Evolutionary conservation across 352 stramenopile species (phyloP), one percentile per base, ranked within the genome.

Genomic region (Thraustochytrium sp.): DNA sequence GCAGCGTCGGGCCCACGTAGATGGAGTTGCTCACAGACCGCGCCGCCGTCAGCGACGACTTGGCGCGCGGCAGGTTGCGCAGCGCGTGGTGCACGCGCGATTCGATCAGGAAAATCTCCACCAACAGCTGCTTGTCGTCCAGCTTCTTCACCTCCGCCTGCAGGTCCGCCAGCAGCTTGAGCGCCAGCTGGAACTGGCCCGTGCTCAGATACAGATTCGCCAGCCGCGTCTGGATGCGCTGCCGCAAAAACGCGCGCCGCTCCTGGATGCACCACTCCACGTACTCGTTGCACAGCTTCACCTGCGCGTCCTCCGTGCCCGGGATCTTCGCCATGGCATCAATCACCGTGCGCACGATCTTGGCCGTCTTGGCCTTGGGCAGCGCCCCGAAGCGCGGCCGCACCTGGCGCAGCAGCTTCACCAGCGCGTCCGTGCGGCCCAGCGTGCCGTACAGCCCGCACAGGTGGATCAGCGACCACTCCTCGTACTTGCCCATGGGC

Each of bases 61-160:
- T 95, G 73, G 93, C 90, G 89, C 99, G 99, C 51, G 97, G 94
- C 26, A 99, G 88, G 85, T 99, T 98, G 26, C 94, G 93, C 40
- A 99, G 89, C 21, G 94, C 95, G 87, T 99, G 96, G 87, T 99
- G 95, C 84, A 99, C 92, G 85, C 98, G 97, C 63, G 92, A 93
- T 89, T 99, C 97, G 34, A 98, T 92, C 36, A 99, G 88, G 89
- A 99, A 96, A 51, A 98, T 98, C 87, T 99, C 97, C 29, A 99
- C 96, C 36, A 99, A 90, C 74, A 99, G 87, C 86, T 98, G 94
- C 89, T 99, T 99, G 89, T 99, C 97, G 87, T 99, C 97, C 59
- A 99, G 90, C 88, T 98, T 98, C 88, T 99, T 99, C 75, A 99
- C 94, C 89, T 99, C 97, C 9, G 90, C 87, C 34, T 99, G 88